phyloP scores from a whole-genome alignment of 352 stramenopile genomes.

The Achlya hypogyna region DNA sequence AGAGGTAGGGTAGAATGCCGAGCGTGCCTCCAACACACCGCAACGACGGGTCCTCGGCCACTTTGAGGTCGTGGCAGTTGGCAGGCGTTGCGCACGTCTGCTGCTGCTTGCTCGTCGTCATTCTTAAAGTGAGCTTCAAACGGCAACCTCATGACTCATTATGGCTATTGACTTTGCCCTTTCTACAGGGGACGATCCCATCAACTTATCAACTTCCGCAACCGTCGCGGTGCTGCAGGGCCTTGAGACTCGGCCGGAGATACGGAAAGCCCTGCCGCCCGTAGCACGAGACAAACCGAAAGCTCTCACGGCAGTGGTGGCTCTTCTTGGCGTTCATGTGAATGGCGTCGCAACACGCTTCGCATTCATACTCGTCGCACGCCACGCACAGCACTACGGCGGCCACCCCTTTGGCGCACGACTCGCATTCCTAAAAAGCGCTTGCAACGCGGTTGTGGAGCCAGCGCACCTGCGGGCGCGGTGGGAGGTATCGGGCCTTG shows the following conservation, averaged over 20 bases:
- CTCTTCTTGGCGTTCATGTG: constrained; percentile 21
- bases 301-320: background rate
- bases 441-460: constrained; percentile 27
- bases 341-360: constrained; percentile 35
- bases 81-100: no score
- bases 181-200: background rate
- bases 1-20: background rate
- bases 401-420: background rate
- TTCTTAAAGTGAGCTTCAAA: no score
- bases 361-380: constrained; percentile 39
- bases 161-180: no score
- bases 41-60: no score
- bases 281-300: constrained; percentile 7
- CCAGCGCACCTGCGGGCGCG: background rate
- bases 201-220: background rate
- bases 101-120: no score
- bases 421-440: constrained; percentile 21
- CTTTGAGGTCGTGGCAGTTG: no score
- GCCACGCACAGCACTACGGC: constrained; percentile 33
- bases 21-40: no score
- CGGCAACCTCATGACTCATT: no score
- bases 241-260: background rate
- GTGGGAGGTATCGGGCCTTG: background rate
- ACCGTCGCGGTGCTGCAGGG: background rate
- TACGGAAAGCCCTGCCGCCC: background rate